Conservation (phyloP, 129 eudicot genomes). For the carrot (Daucus carota) region DNA sequence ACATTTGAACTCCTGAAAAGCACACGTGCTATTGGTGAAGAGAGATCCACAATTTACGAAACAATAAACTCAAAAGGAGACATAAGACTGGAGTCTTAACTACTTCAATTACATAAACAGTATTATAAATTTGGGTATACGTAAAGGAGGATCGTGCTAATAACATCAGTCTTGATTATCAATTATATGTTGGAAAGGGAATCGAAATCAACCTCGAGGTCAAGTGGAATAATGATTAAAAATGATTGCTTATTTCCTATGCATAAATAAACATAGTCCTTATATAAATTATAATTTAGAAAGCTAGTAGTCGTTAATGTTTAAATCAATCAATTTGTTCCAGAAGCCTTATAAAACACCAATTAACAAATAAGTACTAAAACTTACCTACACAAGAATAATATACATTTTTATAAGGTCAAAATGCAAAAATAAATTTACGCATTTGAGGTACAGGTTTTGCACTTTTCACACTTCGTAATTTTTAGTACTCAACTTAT, state of each 20-base stretch:
- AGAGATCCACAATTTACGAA: constrained; percentile 2
- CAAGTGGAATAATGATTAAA: not conserved
- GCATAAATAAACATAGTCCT: not conserved
- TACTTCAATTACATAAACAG: not conserved
- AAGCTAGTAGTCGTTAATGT: not conserved
- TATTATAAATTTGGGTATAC: not conserved
- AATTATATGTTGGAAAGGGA: not conserved
- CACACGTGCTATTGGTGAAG: not conserved
- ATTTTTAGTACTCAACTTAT: no score
- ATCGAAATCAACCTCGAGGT: not conserved
- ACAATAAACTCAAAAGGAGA: not conserved
- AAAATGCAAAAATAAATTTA: no score
- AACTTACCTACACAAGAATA: no score
- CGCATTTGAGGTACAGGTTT: no score
- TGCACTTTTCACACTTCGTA: no score
- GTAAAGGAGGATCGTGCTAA: not conserved
- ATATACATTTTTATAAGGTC: no score
- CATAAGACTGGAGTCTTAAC: not conserved
- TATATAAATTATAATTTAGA: not conserved
- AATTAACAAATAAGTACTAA: no score
- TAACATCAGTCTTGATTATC: not conserved
- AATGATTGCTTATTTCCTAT: not conserved
- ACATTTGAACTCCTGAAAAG: constrained; percentile 87
- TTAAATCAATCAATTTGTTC: not conserved
- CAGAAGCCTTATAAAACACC: not conserved